Evolutionary conservation across 768 basidiomycete genomes (phyloP).

Genomic region (Pleurotus tuber-regium): DNA sequence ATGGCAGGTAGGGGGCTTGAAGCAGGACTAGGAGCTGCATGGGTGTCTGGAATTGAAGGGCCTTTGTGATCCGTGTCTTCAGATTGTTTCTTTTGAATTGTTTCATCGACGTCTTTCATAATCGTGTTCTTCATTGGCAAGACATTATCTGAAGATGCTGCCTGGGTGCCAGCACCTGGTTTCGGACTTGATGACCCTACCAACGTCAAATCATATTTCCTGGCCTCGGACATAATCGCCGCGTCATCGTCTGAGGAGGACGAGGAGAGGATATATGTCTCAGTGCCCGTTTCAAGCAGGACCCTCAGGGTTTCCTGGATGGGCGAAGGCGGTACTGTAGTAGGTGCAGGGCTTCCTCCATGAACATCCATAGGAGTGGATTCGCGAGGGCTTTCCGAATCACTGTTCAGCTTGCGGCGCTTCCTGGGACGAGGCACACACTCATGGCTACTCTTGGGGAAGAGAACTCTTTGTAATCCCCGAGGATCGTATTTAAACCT

Average conservation of each 20-base stretch:
- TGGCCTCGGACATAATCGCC: conserved; percentile 12
- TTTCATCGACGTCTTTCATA: not conserved
- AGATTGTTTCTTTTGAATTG: not conserved
- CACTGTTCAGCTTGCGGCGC: conserved; percentile 24
- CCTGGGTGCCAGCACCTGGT: not conserved
- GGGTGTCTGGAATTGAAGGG: not conserved
- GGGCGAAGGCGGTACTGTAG: not conserved
- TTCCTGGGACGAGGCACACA: conserved; percentile 27
- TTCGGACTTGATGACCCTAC: conserved; percentile 19
- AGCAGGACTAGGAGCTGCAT: conserved; percentile 1
- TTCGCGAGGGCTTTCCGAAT: conserved; percentile 5
- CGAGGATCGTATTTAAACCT: conserved; percentile 56
- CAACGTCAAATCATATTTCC: conserved; percentile 35
- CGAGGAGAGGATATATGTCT: conserved; percentile 37
- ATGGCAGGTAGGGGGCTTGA: conserved; percentile 7
- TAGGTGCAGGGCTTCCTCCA: conserved; percentile 1
- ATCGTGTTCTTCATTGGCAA: no score
- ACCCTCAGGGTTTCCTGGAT: conserved; percentile 16
- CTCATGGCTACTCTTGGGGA: conserved; percentile 27
- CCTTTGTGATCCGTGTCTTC: not conserved
- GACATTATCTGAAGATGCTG: no score
- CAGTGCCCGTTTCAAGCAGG: conserved; percentile 39
- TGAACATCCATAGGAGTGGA: conserved; percentile 17
- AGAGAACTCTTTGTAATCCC: conserved; percentile 40
- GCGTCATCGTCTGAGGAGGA: conserved; percentile 16